These are phyloP conservation scores for Exophiala calicioides DNA, from an alignment of 2,329 filamentous ascomycete species.

Conservation along the genomic window DNA sequence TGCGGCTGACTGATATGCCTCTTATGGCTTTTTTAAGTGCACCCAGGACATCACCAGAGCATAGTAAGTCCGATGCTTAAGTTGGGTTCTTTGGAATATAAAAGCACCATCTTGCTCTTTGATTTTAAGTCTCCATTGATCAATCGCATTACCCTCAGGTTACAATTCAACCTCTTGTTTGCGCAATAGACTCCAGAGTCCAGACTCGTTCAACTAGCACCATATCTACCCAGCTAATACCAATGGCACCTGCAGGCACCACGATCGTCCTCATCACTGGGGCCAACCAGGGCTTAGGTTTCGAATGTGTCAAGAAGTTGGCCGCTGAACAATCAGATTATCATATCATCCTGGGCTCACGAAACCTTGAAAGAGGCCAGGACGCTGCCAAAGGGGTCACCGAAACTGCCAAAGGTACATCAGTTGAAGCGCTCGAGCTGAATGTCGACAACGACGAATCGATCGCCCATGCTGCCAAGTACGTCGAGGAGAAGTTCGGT, in stretches of 20 bases:
- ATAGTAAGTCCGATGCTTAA: slow-evolving; percentile 7
- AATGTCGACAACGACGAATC: slow-evolving; percentile 20
- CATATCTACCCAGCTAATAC: too few species aligned
- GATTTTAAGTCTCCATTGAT: too few species aligned
- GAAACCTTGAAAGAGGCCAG: slow-evolving; percentile 40
- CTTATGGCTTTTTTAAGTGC: too few species aligned
- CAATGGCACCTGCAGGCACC: too few species aligned
- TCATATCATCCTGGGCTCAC: slow-evolving; percentile 34
- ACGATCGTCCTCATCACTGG: slow-evolving; percentile 25
- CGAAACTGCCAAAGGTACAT: slow-evolving; percentile 10
- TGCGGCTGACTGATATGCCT: too few species aligned
- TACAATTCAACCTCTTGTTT: too few species aligned
- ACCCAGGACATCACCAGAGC: neutral
- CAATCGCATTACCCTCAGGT: too few species aligned
- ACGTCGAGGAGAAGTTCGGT: slow-evolving; percentile 21
- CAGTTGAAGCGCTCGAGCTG: slow-evolving; percentile 17
- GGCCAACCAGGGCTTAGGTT: slow-evolving; percentile 26
- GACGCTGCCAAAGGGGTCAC: slow-evolving; percentile 27
- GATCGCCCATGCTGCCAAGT: slow-evolving; percentile 22
- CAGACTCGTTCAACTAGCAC: too few species aligned
- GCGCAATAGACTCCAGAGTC: too few species aligned
- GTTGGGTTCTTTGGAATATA: neutral
- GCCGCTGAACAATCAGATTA: slow-evolving; percentile 39
- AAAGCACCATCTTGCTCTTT: neutral
- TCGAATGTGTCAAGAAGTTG: slow-evolving; percentile 26